These are phyloP conservation scores for Phytophthora colocasiae DNA, from an alignment of 352 stramenopile genomes.

Conservation along the genomic window DNA sequence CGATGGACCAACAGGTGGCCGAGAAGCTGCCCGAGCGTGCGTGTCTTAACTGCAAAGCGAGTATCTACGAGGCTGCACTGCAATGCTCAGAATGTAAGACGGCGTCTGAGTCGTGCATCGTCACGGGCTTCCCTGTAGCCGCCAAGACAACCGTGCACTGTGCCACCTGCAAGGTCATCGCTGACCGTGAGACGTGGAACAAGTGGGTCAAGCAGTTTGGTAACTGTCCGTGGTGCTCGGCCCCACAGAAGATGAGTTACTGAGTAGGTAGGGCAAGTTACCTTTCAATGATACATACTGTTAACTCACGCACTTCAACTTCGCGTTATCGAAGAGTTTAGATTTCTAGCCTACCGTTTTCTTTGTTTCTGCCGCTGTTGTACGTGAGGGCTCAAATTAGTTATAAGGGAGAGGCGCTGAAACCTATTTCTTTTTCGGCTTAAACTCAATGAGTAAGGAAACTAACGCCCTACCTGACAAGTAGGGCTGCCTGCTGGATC, in stretches of 20 bases:
- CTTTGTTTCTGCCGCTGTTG: conserved; percentile 5
- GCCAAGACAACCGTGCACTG: conserved; percentile 90
- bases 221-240: conserved; percentile 80
- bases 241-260: conserved; percentile 89
- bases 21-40: conserved; percentile 86
- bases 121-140: conserved; percentile 91
- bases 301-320: conserved; percentile 31
- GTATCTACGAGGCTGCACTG: conserved; percentile 89
- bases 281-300: not conserved
- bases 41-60: conserved; percentile 80
- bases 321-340: not conserved
- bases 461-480: conserved; percentile 91
- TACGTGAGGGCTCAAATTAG: conserved; percentile 9
- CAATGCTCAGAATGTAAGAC: conserved; percentile 84
- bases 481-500: conserved; percentile 64
- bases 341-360: not conserved
- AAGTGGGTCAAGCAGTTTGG: conserved; percentile 91
- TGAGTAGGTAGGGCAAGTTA: conserved; percentile 21
- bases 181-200: conserved; percentile 89
- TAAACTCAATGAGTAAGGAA: conserved; percentile 96
- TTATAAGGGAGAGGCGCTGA: not conserved
- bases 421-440: conserved; percentile 44
- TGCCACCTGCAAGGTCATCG: conserved; percentile 89
- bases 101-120: conserved; percentile 85
- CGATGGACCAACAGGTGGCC: conserved; percentile 95